Evolutionary conservation across 208 protist species (phyloP).

Genomic region (Blechomonas ayalai): DNA sequence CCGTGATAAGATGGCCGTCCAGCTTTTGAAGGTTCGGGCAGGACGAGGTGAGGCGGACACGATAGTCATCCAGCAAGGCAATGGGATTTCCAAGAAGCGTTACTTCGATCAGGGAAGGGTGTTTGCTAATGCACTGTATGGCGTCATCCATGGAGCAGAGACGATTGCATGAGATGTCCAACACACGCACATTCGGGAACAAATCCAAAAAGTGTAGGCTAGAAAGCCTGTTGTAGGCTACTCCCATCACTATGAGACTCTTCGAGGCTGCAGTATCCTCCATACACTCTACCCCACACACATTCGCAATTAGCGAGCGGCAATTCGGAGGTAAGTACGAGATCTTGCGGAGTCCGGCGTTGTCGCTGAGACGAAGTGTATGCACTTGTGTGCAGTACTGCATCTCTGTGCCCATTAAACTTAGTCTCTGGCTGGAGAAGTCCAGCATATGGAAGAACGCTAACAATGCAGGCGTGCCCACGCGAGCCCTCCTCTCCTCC

Average conservation of each 20-base stretch:
- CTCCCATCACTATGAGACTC: constrained; percentile 32
- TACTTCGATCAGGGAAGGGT: constrained; percentile 45
- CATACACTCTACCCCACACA: constrained; percentile 27
- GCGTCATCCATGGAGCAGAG: constrained; percentile 29
- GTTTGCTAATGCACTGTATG: constrained; percentile 20
- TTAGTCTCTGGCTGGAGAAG: constrained; percentile 32
- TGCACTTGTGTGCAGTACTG: constrained; percentile 30
- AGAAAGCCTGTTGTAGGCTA: constrained; percentile 54
- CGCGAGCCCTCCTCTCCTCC: constrained; percentile 20
- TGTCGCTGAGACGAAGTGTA: constrained; percentile 48
- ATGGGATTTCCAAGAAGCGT: constrained; percentile 65
- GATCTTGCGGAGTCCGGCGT: constrained; percentile 32
- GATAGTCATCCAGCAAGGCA: constrained; percentile 54
- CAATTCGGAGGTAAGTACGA: constrained; percentile 43
- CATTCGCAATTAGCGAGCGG: constrained; percentile 38
- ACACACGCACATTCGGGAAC: constrained; percentile 44
- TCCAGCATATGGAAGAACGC: constrained; percentile 42
- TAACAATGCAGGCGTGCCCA: constrained; percentile 28
- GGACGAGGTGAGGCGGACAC: constrained; percentile 16
- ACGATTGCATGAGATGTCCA: constrained; percentile 66
- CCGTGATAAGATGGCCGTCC: constrained; percentile 35
- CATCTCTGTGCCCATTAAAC: constrained; percentile 23
- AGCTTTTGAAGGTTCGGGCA: constrained; percentile 52
- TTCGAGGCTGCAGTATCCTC: not conserved
- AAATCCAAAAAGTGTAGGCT: constrained; percentile 30